Conservation (phyloP, 1,284 basidiomycete species). For the Marasmius tenuissimus region DNA sequence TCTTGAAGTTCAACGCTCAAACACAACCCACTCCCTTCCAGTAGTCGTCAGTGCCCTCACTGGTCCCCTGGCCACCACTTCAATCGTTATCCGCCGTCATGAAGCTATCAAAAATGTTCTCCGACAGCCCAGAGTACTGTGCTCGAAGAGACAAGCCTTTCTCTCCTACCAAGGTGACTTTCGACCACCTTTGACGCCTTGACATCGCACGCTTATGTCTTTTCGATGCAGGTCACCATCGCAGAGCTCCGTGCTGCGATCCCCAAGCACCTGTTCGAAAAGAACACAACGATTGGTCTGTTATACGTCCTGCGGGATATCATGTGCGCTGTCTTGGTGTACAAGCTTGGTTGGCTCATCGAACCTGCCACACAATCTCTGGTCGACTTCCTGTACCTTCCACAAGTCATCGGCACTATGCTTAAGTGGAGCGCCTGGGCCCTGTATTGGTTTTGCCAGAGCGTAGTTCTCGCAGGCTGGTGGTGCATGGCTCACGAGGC, state of each 20-base stretch:
- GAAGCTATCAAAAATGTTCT: slow-evolving; percentile 24
- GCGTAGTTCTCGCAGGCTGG: slow-evolving; percentile 58
- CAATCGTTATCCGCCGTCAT: background rate
- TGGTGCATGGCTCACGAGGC: slow-evolving; percentile 59
- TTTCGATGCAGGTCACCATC: slow-evolving; percentile 38
- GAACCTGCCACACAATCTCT: slow-evolving; percentile 36
- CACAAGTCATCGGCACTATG: slow-evolving; percentile 18
- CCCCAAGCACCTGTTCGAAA: slow-evolving; percentile 69
- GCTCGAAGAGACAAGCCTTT: slow-evolving; percentile 42
- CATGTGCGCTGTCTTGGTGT: slow-evolving; percentile 50
- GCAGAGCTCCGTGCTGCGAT: slow-evolving; percentile 46
- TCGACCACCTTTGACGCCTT: background rate
- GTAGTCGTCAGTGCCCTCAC: background rate
- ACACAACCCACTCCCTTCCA: background rate
- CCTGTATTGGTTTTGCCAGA: slow-evolving; percentile 62
- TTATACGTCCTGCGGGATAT: slow-evolving; percentile 62
- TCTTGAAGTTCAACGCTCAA: no score
- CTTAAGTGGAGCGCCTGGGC: slow-evolving; percentile 56
- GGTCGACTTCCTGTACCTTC: slow-evolving; percentile 31
- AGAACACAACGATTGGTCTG: slow-evolving; percentile 61
- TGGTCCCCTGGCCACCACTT: background rate
- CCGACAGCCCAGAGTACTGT: slow-evolving; percentile 45
- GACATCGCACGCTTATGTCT: background rate
- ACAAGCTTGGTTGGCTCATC: slow-evolving; percentile 60
- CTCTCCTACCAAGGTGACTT: slow-evolving; percentile 21